A percentile compares a stretch with the other conserved stretches of the same genome.
phyloP scores from a whole-genome alignment of 352 stramenopile species.

The Aphanomyces invadans region DNA sequence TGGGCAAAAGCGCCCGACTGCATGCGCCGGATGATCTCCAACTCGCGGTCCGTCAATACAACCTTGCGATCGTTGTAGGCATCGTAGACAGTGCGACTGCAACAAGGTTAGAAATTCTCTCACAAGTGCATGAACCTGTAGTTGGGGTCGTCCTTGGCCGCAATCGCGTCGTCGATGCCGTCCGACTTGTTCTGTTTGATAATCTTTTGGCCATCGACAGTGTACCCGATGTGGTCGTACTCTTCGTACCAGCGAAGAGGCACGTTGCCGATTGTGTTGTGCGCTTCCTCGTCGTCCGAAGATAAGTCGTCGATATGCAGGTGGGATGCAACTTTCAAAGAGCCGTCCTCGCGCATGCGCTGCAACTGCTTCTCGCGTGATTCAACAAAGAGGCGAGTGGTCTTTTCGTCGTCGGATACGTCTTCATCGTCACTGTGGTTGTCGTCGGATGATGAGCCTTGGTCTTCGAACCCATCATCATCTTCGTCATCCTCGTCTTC shows the following conservation, averaged over 20 bases:
- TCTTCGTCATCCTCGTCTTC: constrained; percentile 42
- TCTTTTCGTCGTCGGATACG: constrained; percentile 77
- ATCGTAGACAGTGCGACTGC: constrained; percentile 96
- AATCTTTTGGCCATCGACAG: constrained; percentile 94
- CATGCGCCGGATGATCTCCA: constrained; percentile 97
- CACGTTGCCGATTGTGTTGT: constrained; percentile 97
- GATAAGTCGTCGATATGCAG: constrained; percentile 98
- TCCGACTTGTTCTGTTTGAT: constrained; percentile 88
- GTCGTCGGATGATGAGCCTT: constrained; percentile 70
- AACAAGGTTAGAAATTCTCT: no score
- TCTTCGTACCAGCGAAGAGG: constrained; percentile 99
- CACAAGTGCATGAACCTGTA: no score
- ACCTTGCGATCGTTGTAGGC: constrained; percentile 98
- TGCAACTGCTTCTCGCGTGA: constrained; percentile 70
- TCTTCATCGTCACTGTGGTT: constrained; percentile 38
- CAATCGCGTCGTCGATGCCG: constrained; percentile 82
- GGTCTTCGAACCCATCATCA: constrained; percentile 76
- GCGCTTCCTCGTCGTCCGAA: constrained; percentile 95
- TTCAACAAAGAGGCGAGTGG: constrained; percentile 62
- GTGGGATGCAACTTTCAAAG: constrained; percentile 69
- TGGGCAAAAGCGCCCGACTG: constrained; percentile 88
- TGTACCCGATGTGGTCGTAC: constrained; percentile 99
- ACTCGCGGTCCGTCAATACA: constrained; percentile 92
- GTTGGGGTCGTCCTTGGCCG: constrained; percentile 86
- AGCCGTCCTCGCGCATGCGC: constrained; percentile 78